Base-by-base conservation (phyloP, 768 basidiomycete genomes). In the Suillus tomentosus region DNA sequence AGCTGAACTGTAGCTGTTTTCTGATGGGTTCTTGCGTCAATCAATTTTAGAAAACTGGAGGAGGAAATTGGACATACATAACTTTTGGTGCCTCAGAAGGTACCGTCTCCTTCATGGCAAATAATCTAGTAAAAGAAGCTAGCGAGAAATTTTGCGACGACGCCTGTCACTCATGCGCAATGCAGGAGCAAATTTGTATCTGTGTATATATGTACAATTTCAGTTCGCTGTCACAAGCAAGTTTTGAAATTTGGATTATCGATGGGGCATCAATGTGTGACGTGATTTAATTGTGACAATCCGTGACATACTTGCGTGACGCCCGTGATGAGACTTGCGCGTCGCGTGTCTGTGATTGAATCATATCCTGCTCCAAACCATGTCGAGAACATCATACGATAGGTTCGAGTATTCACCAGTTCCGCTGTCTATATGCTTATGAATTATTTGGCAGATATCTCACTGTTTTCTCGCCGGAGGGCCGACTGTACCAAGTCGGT, bases 401-500 rank as follows among this genome's bases (percentile, higher is more conserved):
- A 84, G 95, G 93, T 89, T 67, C 45, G 72, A 53, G 24, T 13
- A 22, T 59, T 19, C 22, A 6, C 45, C 3, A 22, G 3, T 50
- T 22, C 58, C 42, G 22, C n/a, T 15, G 13, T 8, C 9, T 36
- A 5, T 11, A 53, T 65, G 37, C 59, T 31, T 11, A 39, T 40
- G 57, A 42, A 17, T 27, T 53, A 5, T 62, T 22, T 7, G 64
- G 17, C 62, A 91, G 94, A 84, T 98, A 94, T 78, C 87, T 99
- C 53, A 98, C 96, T 34, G 93, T 98, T 69, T 97, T 97, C 82
- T 97, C 94, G 2, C 95, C 95, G 2, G 95, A 99, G 80, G 97
- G 97, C 47, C 87, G 96, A 63, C 80, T 99, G 64, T 99, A 99
- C 75, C 97, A 99, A 95, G 96, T 99, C 75, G 97, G 95, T 93